Evolutionary conservation across 2,329 filamentous ascomycete species (phyloP).

Genomic region (Fusarium sp.): DNA sequence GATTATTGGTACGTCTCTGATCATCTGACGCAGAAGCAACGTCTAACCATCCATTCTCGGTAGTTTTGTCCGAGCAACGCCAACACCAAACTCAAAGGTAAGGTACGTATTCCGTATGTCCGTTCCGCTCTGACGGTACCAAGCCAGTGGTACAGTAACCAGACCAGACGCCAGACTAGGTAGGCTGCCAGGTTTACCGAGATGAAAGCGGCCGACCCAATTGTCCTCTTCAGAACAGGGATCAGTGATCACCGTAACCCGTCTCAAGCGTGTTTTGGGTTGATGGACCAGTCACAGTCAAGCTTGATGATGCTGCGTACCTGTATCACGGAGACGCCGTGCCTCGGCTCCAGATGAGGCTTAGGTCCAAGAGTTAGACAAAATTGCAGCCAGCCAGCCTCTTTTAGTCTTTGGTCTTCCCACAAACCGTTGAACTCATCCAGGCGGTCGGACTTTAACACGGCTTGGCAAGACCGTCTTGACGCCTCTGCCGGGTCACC

Average conservation of each 20-base stretch:
- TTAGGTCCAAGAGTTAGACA: slow-evolving; percentile 1
- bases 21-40: slow-evolving; percentile 36
- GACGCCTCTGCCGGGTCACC: slow-evolving; percentile 26
- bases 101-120: slow-evolving; percentile 13
- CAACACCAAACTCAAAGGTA: neutral
- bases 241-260: slow-evolving; percentile 26
- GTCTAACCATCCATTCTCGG: slow-evolving; percentile 35
- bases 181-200: slow-evolving; percentile 26
- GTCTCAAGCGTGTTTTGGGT: slow-evolving; percentile 46
- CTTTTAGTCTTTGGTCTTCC: neutral
- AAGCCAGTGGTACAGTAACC: slow-evolving; percentile 6
- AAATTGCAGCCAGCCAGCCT: slow-evolving; percentile 2
- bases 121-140: slow-evolving; percentile 43
- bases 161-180: neutral
- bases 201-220: slow-evolving; percentile 33
- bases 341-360: slow-evolving; percentile 32
- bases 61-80: slow-evolving; percentile 33
- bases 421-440: slow-evolving; percentile 28
- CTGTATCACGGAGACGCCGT: slow-evolving; percentile 44
- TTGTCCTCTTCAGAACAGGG: slow-evolving; percentile 30
- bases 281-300: slow-evolving; percentile 23
- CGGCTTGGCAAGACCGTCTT: slow-evolving; percentile 16
- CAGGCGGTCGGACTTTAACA: slow-evolving; percentile 31
- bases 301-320: slow-evolving; percentile 5
- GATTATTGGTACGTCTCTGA: slow-evolving; percentile 14